Evolutionary conservation across 345 rosid species (phyloP), one percentile per base, ranked within the genome.

Genomic region (Eucalyptus curtisii): DNA sequence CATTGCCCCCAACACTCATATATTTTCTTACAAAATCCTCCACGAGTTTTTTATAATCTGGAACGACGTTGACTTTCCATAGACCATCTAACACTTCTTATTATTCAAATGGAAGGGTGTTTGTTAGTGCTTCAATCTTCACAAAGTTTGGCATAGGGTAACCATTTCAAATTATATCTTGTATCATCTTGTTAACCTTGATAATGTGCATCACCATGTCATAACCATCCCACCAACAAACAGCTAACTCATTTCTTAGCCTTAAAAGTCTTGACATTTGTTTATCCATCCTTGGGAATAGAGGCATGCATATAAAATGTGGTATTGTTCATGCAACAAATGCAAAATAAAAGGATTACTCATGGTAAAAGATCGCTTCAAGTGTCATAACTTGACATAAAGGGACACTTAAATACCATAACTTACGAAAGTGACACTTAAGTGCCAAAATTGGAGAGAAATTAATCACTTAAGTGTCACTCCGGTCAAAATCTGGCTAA

Each of bases 81-180:
- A 57, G 14, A 57, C 0, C 64, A 25, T 25, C n/a, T 57, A 57
- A 57, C 64, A 57, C 14, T 57, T 57, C 64, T 25, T 7, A 27
- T 0, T 0, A 57, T 57, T 0, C 30, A 25, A 10, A 24, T 25
- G n/a, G 0, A 25, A 57, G 14, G 30, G 3, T 25, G n/a, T 25
- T 10, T 25, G n/a, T 57, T 57, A 57, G n/a, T 25, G 13, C 64
- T 57, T 57, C 30, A 11, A 25, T 27, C n/a, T 57, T 57, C 64
- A 24, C 64, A 59, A 59, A 59, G 0, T 59, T 59, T 2, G 15
- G 15, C 66, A 25, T 59, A 59, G 11, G 66, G 31, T 12, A 11
- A 59, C n/a, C 66, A 25, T 59, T 59, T 31, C 66, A 52, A 59
- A 57, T 57, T 25, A 57, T 57, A 57, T 57, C 15, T 25, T 5